These are phyloP conservation scores for Dichotomopilus funicola DNA, from an alignment of 2,329 filamentous ascomycete genomes.

Conservation along the genomic window DNA sequence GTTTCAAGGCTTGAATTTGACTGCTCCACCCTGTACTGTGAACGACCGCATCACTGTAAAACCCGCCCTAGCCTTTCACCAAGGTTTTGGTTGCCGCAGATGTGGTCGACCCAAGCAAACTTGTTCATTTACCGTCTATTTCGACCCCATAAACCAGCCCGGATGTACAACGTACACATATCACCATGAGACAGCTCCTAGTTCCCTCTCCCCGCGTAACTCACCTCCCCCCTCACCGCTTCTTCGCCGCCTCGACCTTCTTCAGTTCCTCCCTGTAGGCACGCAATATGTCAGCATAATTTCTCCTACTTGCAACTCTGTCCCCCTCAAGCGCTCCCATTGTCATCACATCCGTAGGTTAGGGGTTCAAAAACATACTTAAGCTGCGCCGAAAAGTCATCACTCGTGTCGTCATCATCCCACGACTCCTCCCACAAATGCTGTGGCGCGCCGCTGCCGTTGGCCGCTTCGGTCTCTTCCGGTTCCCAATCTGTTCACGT, in stretches of 20 bases:
- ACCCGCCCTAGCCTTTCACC: too few relatives aligned
- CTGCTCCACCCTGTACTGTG: too few relatives aligned
- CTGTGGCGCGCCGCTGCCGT: slow-evolving; percentile 57
- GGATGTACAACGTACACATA: neutral
- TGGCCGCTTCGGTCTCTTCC: slow-evolving; percentile 79
- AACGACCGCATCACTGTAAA: too few relatives aligned
- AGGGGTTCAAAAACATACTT: slow-evolving; percentile 54
- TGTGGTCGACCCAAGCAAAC: neutral
- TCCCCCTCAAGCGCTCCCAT: too few relatives aligned
- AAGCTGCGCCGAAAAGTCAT: slow-evolving; percentile 92
- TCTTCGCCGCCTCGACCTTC: slow-evolving; percentile 78
- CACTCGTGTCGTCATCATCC: slow-evolving; percentile 96
- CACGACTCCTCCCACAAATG: slow-evolving; percentile 99
- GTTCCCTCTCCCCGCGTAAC: neutral
- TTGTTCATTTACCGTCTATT: neutral
- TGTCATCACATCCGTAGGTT: too few relatives aligned
- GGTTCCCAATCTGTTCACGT: slow-evolving; percentile 73
- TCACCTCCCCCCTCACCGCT: slow-evolving; percentile 37
- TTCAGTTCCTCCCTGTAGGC: slow-evolving; percentile 74
- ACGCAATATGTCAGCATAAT: slow-evolving; percentile 7
- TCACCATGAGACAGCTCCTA: neutral
- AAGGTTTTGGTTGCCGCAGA: too few relatives aligned
- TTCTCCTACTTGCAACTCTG: neutral
- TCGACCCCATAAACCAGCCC: neutral
- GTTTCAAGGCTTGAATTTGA: too few relatives aligned